Conservation (phyloP, 2,329 filamentous ascomycete genomes). For the Penicillium hesseltinei region DNA sequence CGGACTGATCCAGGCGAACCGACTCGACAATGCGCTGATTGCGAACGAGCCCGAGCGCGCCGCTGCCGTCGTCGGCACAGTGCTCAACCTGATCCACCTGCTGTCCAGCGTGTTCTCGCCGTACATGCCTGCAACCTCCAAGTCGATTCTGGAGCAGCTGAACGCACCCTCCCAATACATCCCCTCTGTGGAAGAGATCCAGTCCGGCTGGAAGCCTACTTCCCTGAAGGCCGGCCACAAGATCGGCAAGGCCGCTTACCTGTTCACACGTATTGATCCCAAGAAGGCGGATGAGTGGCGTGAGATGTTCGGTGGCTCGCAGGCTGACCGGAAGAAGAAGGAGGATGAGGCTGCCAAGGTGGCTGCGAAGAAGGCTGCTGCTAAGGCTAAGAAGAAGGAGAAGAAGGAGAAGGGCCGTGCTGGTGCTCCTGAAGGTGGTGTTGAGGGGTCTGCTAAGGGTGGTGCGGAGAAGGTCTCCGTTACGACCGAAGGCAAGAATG, state of each 20-base stretch:
- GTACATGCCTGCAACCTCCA: constrained; percentile 79
- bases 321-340: constrained; percentile 66
- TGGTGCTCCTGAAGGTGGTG: constrained; percentile 26
- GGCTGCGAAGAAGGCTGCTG: constrained; percentile 39
- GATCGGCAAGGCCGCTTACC: constrained; percentile 74
- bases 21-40: constrained; percentile 61
- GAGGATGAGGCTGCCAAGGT: constrained; percentile 53
- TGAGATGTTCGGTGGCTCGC: constrained; percentile 67
- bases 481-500: constrained; percentile 25
- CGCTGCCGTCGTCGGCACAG: constrained; percentile 69
- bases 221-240: constrained; percentile 69
- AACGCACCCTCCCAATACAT: constrained; percentile 60
- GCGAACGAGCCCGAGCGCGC: constrained; percentile 59
- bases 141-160: constrained; percentile 75
- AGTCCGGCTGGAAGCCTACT: constrained; percentile 61
- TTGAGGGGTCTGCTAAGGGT: constrained; percentile 39
- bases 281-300: constrained; percentile 84
- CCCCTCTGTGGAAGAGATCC: constrained; percentile 50
- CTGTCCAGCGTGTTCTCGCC: constrained; percentile 75
- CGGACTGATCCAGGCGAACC: constrained; percentile 58
- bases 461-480: constrained; percentile 29
- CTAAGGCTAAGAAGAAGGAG: constrained; percentile 35
- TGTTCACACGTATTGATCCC: constrained; percentile 80
- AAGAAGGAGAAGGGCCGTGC: constrained; percentile 38
- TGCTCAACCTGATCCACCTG: constrained; percentile 78